Conservation (phyloP, 192 early-diverging fungal genomes). For the Allomyces macrogynus region DNA sequence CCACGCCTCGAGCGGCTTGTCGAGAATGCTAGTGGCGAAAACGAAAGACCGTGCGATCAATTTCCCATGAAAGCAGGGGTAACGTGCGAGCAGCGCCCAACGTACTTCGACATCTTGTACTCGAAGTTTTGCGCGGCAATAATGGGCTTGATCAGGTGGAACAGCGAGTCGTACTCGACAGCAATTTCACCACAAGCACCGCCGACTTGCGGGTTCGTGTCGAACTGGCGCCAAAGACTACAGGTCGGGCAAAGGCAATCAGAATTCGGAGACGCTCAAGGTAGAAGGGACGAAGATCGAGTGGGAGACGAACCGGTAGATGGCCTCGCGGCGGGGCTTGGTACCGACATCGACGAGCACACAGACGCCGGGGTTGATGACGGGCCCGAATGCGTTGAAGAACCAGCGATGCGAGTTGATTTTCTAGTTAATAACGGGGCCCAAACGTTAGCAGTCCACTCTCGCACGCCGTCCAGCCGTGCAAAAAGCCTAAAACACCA, state of each 20-base stretch:
- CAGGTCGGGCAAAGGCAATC: too few species aligned
- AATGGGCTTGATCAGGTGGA: slow-evolving; percentile 44
- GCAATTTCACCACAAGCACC: slow-evolving; percentile 73
- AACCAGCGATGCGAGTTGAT: slow-evolving; percentile 43
- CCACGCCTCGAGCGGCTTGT: slow-evolving; percentile 64
- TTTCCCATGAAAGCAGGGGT: background rate
- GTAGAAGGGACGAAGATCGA: too few species aligned
- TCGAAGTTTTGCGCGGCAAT: slow-evolving; percentile 69
- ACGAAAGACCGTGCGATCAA: background rate
- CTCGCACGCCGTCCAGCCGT: too few species aligned
- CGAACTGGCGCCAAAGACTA: slow-evolving; percentile 54
- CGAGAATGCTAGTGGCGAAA: slow-evolving; percentile 34
- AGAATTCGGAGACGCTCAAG: too few species aligned
- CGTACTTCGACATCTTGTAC: slow-evolving; percentile 40
- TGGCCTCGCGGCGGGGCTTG: slow-evolving; percentile 38
- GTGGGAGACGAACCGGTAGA: slow-evolving; percentile 22
- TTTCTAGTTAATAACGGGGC: slow-evolving; percentile 11
- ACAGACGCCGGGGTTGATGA: slow-evolving; percentile 36
- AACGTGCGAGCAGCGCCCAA: background rate
- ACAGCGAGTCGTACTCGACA: slow-evolving; percentile 33
- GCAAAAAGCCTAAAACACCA: too few species aligned
- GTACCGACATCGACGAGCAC: slow-evolving; percentile 62
- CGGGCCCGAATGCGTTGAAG: slow-evolving; percentile 36
- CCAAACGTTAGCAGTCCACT: too few species aligned
- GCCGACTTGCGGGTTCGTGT: slow-evolving; percentile 43